Evolutionary conservation across 129 eudicot genomes (phyloP).

Genomic region (Solidago caesia): DNA sequence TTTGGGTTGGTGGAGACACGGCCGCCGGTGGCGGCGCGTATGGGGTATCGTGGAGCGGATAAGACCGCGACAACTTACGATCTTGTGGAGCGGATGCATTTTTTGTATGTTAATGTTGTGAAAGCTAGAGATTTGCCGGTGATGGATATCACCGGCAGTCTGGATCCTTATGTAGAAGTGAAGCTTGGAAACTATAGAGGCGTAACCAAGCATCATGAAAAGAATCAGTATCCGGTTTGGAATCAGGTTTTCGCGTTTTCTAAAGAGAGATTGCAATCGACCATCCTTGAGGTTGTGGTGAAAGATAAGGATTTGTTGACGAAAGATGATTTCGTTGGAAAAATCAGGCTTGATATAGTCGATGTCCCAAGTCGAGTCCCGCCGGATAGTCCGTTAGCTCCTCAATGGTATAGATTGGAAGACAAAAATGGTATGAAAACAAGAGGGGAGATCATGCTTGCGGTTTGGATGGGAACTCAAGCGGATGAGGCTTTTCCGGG

Average conservation of each 20-base stretch:
- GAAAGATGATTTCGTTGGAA: slow-evolving; percentile 84
- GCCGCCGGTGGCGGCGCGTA: slow-evolving; percentile 87
- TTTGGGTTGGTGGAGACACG: slow-evolving; percentile 81
- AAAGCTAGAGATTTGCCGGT: slow-evolving; percentile 80
- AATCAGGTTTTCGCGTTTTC: slow-evolving; percentile 81
- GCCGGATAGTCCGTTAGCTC: slow-evolving; percentile 91
- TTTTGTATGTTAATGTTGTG: slow-evolving; percentile 66
- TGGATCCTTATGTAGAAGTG: slow-evolving; percentile 94
- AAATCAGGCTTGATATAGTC: slow-evolving; percentile 48
- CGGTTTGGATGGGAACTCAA: slow-evolving; percentile 96
- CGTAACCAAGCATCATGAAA: slow-evolving; percentile 69
- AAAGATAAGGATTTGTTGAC: slow-evolving; percentile 74
- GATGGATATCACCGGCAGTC: slow-evolving; percentile 71
- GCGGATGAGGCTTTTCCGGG: slow-evolving; percentile 94
- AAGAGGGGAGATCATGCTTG: slow-evolving; percentile 84
- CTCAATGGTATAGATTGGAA: slow-evolving; percentile 83
- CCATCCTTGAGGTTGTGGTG: slow-evolving; percentile 56
- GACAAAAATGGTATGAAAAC: slow-evolving; percentile 55
- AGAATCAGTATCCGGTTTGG: slow-evolving; percentile 77
- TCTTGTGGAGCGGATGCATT: slow-evolving; percentile 80
- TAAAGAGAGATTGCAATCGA: slow-evolving; percentile 70
- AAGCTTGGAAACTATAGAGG: slow-evolving; percentile 90
- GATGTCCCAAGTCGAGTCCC: slow-evolving; percentile 83
- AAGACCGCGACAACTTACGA: slow-evolving; percentile 86
- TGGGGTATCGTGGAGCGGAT: slow-evolving; percentile 73